phyloP scores from a whole-genome alignment of 345 rosid genomes.

The Salix dunnii region DNA sequence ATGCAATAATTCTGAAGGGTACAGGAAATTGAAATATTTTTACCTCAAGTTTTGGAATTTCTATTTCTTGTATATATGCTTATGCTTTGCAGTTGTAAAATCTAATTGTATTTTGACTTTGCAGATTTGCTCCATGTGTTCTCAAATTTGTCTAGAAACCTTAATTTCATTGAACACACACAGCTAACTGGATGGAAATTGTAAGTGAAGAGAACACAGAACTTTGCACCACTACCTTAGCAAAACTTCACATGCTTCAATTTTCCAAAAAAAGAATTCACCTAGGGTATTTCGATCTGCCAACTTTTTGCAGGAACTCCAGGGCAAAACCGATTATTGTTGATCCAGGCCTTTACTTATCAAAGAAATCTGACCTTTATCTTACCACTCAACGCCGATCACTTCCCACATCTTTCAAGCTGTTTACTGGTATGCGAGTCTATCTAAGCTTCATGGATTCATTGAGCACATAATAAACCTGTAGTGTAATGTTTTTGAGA shows the following conservation, averaged over 20 bases:
- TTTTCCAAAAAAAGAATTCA: background rate
- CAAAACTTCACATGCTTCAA: background rate
- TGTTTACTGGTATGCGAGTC: constrained; percentile 64
- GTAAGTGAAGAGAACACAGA: constrained; percentile 45
- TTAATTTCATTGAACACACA: constrained; percentile 79
- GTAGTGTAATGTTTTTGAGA: background rate
- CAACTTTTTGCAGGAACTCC: constrained; percentile 52
- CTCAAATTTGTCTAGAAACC: constrained; percentile 67
- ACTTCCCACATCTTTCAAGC: constrained; percentile 77
- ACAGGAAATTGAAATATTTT: background rate
- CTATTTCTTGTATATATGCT: background rate
- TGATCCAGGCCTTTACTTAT: constrained; percentile 92
- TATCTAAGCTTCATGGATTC: constrained; percentile 8
- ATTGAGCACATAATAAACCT: background rate
- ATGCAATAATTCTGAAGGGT: background rate
- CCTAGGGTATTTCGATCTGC: background rate
- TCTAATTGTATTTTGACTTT: constrained; percentile 18
- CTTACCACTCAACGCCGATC: constrained; percentile 89
- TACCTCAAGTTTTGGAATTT: background rate
- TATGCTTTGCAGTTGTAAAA: constrained; percentile 5
- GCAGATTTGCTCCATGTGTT: constrained; percentile 77
- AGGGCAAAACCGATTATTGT: constrained; percentile 83
- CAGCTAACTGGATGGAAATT: constrained; percentile 87
- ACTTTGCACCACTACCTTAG: background rate
- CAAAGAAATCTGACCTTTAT: constrained; percentile 81